Percentiles rank a stretch among this genome's conserved stretches.
phyloP scores from a whole-genome alignment of 345 rosid species.

The Fremontodendron californicum region DNA sequence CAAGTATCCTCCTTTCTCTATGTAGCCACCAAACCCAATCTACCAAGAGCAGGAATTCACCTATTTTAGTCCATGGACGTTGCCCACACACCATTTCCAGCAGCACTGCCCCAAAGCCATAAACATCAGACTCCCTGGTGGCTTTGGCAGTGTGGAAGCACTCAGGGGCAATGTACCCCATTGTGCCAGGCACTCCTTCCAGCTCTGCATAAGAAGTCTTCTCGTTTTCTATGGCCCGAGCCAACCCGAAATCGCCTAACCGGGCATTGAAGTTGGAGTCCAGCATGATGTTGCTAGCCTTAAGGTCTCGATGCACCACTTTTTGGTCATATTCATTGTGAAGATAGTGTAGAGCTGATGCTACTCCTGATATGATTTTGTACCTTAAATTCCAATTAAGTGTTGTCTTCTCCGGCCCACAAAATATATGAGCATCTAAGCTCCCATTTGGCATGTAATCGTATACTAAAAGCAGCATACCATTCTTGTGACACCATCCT shows the following conservation, averaged over 20 bases:
- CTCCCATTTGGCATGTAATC: conserved; percentile 68
- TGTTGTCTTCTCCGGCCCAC: conserved; percentile 21
- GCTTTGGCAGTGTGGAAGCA: conserved; percentile 57
- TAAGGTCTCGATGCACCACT: conserved; percentile 65
- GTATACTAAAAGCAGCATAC: conserved; percentile 44
- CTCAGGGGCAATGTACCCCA: conserved; percentile 59
- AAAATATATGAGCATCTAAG: conserved; percentile 45
- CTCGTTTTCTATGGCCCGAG: conserved; percentile 49
- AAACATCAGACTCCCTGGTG: conserved; percentile 56
- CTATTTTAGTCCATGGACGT: conserved; percentile 40
- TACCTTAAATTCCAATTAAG: conserved; percentile 40
- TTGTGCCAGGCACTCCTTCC: conserved; percentile 47
- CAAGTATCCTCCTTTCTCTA: conserved; percentile 39
- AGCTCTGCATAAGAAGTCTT: conserved; percentile 52
- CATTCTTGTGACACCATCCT: conserved; percentile 65
- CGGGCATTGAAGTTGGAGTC: conserved; percentile 55
- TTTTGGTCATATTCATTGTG: conserved; percentile 56
- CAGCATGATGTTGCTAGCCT: conserved; percentile 60
- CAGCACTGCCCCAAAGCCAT: conserved; percentile 52
- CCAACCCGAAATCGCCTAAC: conserved; percentile 57
- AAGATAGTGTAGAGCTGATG: conserved; percentile 54
- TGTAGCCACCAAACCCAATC: conserved; percentile 63
- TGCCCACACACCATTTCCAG: conserved; percentile 57
- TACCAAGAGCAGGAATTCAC: conserved; percentile 26
- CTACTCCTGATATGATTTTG: conserved; percentile 47